Evolutionary conservation across 2,329 filamentous ascomycete genomes (phyloP), one percentile per base, ranked within the genome.

Genomic region (Colletotrichum plurivorum): DNA sequence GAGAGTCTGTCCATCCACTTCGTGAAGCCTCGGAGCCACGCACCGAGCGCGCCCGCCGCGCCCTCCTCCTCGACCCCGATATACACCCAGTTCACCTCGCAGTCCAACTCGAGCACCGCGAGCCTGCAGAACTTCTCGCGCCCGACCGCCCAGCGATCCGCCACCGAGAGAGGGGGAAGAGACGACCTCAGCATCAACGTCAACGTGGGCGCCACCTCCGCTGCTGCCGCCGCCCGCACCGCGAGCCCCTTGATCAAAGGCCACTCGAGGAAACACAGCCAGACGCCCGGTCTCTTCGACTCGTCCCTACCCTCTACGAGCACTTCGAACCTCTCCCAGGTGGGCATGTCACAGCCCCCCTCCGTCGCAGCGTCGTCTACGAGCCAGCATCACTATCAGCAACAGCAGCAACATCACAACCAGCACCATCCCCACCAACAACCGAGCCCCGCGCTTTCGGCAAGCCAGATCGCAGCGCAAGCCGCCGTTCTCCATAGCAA

Each of bases 391-490:
- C 67, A 69, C 39, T 22, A 58, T 20, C 63, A 55, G 10, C 59
- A 58, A 4, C 54, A 65, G 5, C 63, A 55, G 10, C 59, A 58
- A 4, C 54, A 65, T 3, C 67, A 60, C 27, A 45, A 60, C 15
- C 67, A 67, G 36, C 67, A 36, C 31, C 54, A 65, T 5, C 67
- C 55, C 41, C 51, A 60, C 15, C 67, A 67, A 25, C 67, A 67
- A 31, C 75, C 75, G 49, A 77, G 75, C 51, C 72, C 79, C 13
- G 78, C 83, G 27, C 79, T 89, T 70, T 86, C 86, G 2, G 89
- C 92, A n/a, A 94, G 92, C 78, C 91, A 94, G 78, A 94, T 94
- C 72, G 93, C 93, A 46, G 93, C 93, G 18, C 93, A 94, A 79
- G 90, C 93, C 10, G 93, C 93, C 63, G 90, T 92, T 75, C 90